A percentile compares a stretch with the other conserved stretches of the same genome.
Conservation (phyloP, 1,284 basidiomycete genomes). For the Cutaneotrichosporon spelunceum region DNA sequence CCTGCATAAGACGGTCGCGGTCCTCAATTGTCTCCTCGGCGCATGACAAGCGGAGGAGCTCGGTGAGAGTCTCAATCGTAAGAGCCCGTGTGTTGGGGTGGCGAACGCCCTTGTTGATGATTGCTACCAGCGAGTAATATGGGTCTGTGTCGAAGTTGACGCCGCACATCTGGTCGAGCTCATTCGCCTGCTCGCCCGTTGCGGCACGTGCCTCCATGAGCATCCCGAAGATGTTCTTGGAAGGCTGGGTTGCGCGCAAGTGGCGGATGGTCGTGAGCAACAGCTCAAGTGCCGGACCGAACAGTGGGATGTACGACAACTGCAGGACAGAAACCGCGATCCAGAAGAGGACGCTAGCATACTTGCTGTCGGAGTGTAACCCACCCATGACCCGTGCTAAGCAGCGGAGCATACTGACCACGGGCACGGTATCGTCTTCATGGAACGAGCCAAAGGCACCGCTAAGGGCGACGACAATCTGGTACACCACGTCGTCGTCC, state of each 20-base stretch:
- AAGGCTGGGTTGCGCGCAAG: conserved; percentile 58
- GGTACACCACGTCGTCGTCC: conserved; percentile 56
- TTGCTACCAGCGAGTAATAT: conserved; percentile 73
- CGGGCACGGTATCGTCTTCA: conserved; percentile 51
- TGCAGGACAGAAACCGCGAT: conserved; percentile 75
- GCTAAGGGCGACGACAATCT: conserved; percentile 54
- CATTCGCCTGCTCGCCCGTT: conserved; percentile 65
- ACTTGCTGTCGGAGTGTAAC: conserved; percentile 65
- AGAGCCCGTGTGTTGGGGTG: conserved; percentile 60
- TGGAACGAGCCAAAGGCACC: conserved; percentile 51
- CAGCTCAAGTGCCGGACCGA: conserved; percentile 64
- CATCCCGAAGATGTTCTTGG: conserved; percentile 53
- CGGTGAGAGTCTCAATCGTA: conserved; percentile 35
- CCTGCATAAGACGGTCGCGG: conserved; percentile 51
- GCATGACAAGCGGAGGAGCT: conserved; percentile 58
- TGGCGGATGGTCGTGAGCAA: conserved; percentile 54
- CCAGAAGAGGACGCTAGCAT: conserved; percentile 76
- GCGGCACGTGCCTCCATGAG: conserved; percentile 65
- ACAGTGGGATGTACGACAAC: conserved; percentile 69
- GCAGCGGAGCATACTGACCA: conserved; percentile 82
- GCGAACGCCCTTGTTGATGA: conserved; percentile 81
- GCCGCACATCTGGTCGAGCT: conserved; percentile 69
- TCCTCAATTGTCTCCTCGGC: conserved; percentile 34
- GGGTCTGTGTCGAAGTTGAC: conserved; percentile 75
- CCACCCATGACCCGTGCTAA: conserved; percentile 72